Base-by-base conservation (phyloP, 164 flowering plant genomes). In the Liriodendron chinense region DNA sequence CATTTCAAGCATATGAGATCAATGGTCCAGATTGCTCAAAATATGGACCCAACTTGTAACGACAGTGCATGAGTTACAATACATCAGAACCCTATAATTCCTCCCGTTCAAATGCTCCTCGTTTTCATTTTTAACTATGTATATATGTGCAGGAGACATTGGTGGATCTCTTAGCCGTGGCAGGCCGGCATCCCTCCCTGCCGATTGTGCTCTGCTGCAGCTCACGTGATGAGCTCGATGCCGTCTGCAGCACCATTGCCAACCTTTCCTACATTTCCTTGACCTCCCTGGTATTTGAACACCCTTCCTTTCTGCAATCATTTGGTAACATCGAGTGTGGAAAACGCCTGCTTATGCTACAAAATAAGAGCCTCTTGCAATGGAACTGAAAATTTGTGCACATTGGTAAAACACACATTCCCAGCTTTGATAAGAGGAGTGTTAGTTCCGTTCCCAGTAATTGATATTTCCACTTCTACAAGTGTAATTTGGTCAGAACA, bases 221-320 rank as follows among this genome's bases (percentile, higher is more conserved):
- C 79, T 88, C 96, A 0, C 91, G 99, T 3, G 99, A 96, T 67
- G 97, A 96, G 82, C 98, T 96, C 43, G 99, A 96, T 71, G 83
- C 97, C 14, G 91, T 94, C 72, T 92, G 93, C 86, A 87, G 87
- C 53, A 83, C 94, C 16, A 85, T 94, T 64, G 85, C 93, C 49
- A 82, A 79, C 71, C 87, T 94, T 28, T 78, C 93, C 62, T 84
- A 71, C 80, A 90, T 94, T 70, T 86, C 91, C 12, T 70, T 87
- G n/a, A 68, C 86, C 47, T 80, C 91, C 34, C 77, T 96, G 88
- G 98, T 96, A 90, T 3, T 50, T 56, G 49, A 34, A 1, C 48
- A 8, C n/a, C n/a, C 47, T 24, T 66, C 14, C 34, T 22, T 66
- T 24, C 7, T 63, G 66, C 66, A 63, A 20, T 63, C 23, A 20